These are phyloP conservation scores for Aureoboletus auriporus DNA, from an alignment of 768 basidiomycete genomes.

Conservation along the genomic window DNA sequence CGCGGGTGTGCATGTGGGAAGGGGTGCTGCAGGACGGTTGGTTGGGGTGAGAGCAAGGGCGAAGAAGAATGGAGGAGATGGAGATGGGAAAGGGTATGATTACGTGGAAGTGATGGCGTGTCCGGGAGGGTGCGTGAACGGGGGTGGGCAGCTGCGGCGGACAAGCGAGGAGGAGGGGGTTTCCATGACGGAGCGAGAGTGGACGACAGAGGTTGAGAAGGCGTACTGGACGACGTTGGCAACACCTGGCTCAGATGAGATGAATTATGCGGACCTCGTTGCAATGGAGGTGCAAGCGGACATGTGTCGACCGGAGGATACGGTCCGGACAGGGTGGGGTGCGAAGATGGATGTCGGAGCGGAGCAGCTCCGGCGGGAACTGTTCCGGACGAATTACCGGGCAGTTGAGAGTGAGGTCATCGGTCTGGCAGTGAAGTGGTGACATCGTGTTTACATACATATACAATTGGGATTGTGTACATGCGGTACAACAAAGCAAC, in stretches of 20 bases:
- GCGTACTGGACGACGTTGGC: constrained; percentile 73
- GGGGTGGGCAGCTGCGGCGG: constrained; percentile 73
- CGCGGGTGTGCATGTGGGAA: constrained; percentile 65
- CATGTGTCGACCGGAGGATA: constrained; percentile 32
- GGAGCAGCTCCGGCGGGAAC: constrained; percentile 39
- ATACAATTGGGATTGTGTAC: neutral
- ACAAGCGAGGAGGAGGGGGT: constrained; percentile 52
- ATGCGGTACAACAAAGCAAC: constrained; percentile 16
- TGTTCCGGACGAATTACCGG: constrained; percentile 77
- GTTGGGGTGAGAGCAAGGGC: constrained; percentile 24
- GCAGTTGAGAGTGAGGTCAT: constrained; percentile 84
- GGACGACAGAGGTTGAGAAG: constrained; percentile 77
- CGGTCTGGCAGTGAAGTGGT: constrained; percentile 76
- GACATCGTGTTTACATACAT: constrained; percentile 12
- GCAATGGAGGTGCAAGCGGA: constrained; percentile 40
- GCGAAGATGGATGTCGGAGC: constrained; percentile 39
- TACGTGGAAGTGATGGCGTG: constrained; percentile 99
- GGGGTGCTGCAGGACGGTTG: constrained; percentile 58
- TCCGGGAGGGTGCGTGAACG: constrained; percentile 95
- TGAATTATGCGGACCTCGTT: constrained; percentile 32
- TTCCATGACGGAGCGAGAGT: constrained; percentile 56
- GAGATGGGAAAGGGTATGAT: constrained; percentile 59
- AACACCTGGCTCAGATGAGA: constrained; percentile 22
- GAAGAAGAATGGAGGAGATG: constrained; percentile 32
- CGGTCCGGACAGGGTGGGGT: constrained; percentile 33